Percentiles rank a stretch among this genome's conserved stretches.
phyloP scores from a whole-genome alignment of 1,284 basidiomycete genomes.

The Volvariella volvacea region DNA sequence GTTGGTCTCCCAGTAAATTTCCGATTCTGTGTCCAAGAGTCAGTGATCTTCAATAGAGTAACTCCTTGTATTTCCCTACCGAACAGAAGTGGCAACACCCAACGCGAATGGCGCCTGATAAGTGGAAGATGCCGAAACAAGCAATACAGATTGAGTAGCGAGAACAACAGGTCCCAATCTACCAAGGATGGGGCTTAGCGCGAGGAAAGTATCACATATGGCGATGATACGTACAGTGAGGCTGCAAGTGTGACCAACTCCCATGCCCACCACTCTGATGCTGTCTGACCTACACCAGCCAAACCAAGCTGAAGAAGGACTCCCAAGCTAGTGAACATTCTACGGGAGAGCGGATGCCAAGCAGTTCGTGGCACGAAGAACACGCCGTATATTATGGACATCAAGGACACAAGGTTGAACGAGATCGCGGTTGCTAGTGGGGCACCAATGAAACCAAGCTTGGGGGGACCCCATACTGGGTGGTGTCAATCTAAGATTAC shows the following conservation, averaged over 20 bases:
- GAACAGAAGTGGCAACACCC: slow-evolving; percentile 77
- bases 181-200: not conserved
- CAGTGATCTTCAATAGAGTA: not conserved
- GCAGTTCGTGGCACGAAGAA: slow-evolving; percentile 73
- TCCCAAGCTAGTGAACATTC: slow-evolving; percentile 66
- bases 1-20: slow-evolving; percentile 73
- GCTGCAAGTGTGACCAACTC: slow-evolving; percentile 63
- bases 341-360: slow-evolving; percentile 74
- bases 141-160: slow-evolving; percentile 68
- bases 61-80: slow-evolving; percentile 37
- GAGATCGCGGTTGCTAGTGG: slow-evolving; percentile 87
- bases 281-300: slow-evolving; percentile 66
- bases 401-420: slow-evolving; percentile 76
- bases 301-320: slow-evolving; percentile 71
- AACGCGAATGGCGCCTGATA: slow-evolving; percentile 85
- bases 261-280: slow-evolving; percentile 92
- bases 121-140: slow-evolving; percentile 70
- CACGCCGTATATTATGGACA: slow-evolving; percentile 69
- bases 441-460: slow-evolving; percentile 90
- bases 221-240: slow-evolving; percentile 29
- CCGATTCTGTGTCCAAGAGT: slow-evolving; percentile 48
- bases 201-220: not conserved
- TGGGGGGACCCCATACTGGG: slow-evolving; percentile 79
- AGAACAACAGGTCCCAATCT: slow-evolving; percentile 52
- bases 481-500: too few species aligned